These are phyloP conservation scores for Colletotrichum sp. DNA, from an alignment of 2,329 filamentous ascomycete species.

Conservation along the genomic window DNA sequence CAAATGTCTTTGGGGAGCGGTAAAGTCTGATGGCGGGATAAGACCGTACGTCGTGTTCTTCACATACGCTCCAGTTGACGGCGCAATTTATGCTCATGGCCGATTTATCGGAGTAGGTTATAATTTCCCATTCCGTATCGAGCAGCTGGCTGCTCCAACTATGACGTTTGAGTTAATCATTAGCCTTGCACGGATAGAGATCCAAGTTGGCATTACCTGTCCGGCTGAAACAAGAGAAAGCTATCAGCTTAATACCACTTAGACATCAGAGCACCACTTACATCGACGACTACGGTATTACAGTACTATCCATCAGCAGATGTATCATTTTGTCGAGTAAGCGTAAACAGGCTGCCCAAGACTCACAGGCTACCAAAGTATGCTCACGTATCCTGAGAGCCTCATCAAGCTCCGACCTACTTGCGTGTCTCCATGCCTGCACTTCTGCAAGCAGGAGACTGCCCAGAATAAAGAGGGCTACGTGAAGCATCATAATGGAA, in stretches of 20 bases:
- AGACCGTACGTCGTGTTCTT: conserved; percentile 44
- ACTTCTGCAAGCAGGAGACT: neutral
- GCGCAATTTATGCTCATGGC: conserved; percentile 46
- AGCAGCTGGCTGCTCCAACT: conserved; percentile 19
- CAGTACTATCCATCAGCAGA: neutral
- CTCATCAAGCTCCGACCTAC: neutral
- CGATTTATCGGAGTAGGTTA: neutral
- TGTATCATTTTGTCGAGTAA: no score
- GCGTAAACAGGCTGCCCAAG: neutral
- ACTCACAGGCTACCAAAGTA: conserved; percentile 38
- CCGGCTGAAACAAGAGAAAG: neutral
- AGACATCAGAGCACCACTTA: neutral
- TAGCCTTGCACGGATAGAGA: neutral
- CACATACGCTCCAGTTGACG: conserved; percentile 38
- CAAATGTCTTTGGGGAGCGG: conserved; percentile 33
- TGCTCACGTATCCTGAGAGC: conserved; percentile 21
- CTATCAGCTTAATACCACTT: neutral
- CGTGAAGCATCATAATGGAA: neutral
- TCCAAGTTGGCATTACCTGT: neutral
- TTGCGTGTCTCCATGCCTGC: neutral
- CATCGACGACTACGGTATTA: neutral
- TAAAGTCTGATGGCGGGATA: conserved; percentile 53
- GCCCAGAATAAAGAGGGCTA: neutral
- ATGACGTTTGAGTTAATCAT: neutral
- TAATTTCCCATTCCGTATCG: conserved; percentile 22